Conservation (phyloP, 805 yeast genomes). For the Pichia heedii region DNA sequence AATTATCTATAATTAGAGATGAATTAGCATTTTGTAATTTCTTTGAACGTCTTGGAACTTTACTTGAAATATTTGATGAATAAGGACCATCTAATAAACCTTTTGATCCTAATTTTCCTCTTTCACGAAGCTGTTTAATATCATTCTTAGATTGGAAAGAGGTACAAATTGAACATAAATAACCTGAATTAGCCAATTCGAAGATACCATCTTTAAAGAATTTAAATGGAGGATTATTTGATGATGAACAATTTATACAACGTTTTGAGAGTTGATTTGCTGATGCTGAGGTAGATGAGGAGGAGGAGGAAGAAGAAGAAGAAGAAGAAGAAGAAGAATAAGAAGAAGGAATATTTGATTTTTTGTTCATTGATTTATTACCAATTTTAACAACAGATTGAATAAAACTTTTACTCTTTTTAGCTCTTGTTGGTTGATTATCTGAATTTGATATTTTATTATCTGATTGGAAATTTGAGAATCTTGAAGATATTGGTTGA, state of each 20-base stretch:
- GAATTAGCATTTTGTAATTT: neutral
- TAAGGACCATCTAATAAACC: conserved; percentile 29
- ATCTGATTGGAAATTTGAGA: conserved; percentile 23
- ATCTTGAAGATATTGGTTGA: conserved; percentile 23
- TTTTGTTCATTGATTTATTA: conserved; percentile 6
- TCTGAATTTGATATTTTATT: conserved; percentile 6
- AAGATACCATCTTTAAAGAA: conserved; percentile 27
- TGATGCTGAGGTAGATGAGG: conserved; percentile 12
- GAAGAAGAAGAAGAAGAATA: neutral
- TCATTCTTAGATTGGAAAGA: conserved; percentile 18
- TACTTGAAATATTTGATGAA: conserved; percentile 1
- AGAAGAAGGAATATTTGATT: conserved; percentile 12
- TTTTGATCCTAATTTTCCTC: conserved; percentile 26
- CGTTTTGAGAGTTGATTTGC: conserved; percentile 9
- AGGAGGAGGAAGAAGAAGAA: neutral
- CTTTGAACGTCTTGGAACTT: conserved; percentile 1
- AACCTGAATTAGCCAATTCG: conserved; percentile 28
- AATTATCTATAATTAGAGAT: conserved; percentile 1
- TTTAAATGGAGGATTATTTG: conserved; percentile 25
- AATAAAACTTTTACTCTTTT: conserved; percentile 24
- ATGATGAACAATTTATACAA: conserved; percentile 27
- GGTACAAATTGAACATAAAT: conserved; percentile 25
- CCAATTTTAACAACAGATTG: conserved; percentile 26
- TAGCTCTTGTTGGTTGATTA: conserved; percentile 23
- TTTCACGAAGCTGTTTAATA: conserved; percentile 18